A percentile compares a stretch with the other conserved stretches of the same genome.
Evolutionary conservation across 495 filamentous ascomycete genomes (phyloP).

Genomic region (Halenospora varia): DNA sequence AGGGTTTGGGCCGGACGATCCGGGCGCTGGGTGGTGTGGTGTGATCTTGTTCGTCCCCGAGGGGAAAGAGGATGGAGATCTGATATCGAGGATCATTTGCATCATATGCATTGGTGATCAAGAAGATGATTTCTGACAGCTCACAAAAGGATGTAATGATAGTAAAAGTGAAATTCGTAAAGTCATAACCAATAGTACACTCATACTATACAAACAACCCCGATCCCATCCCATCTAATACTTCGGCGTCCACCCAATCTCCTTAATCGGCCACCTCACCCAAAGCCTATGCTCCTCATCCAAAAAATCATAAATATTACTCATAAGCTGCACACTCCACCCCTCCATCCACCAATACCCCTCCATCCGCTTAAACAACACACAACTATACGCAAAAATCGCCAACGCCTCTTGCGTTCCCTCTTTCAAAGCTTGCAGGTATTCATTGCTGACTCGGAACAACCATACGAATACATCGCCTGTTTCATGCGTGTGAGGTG

Average conservation of each 20-base stretch:
- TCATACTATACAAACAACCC: too few relatives aligned
- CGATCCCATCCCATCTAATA: background rate
- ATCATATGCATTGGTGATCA: too few relatives aligned
- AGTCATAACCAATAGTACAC: too few relatives aligned
- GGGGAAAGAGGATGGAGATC: too few relatives aligned
- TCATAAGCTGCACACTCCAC: constrained; percentile 34
- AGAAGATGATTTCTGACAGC: too few relatives aligned
- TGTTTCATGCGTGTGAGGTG: constrained; percentile 16
- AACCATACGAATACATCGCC: constrained; percentile 38
- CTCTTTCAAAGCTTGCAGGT: constrained; percentile 29
- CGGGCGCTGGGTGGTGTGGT: too few relatives aligned
- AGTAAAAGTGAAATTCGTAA: too few relatives aligned
- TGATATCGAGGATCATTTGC: too few relatives aligned
- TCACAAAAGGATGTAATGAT: too few relatives aligned
- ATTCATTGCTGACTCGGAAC: constrained; percentile 28
- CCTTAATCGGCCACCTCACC: background rate
- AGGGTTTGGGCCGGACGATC: too few relatives aligned
- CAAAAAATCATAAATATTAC: constrained; percentile 27
- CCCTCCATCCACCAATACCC: constrained; percentile 41
- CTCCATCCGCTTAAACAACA: constrained; percentile 32
- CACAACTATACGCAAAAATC: constrained; percentile 39
- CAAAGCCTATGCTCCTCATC: background rate
- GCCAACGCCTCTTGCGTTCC: constrained; percentile 33
- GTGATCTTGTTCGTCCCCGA: too few relatives aligned
- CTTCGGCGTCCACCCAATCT: background rate